Evolutionary conservation across 148 eudicot genomes (phyloP), one percentile per base, ranked within the genome.

Genomic region (Rheum nobile): DNA sequence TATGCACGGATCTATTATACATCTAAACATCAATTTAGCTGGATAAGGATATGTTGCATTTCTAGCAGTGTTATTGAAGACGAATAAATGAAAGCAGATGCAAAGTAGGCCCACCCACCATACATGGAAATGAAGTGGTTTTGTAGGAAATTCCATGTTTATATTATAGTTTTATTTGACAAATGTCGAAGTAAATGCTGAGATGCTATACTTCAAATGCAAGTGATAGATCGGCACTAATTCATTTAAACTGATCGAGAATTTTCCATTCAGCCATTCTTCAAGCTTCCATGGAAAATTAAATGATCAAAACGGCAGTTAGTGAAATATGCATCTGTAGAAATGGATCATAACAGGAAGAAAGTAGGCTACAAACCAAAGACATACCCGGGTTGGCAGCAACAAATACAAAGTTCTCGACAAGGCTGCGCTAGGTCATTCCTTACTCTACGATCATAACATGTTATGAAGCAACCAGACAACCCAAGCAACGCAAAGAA

Each of bases 341-440:
- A n/a, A 52, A 21, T 24, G 31, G 29, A 52, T 52, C 61, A 24
- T 22, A 54, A 24, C 31, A 21, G 29, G 22, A 54, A 59, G 35
- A 26, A 29, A 24, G 67, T 13, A 28, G 39, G 70, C 0, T 65
- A 65, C 9, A 31, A 34, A 17, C 29, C 54, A 63, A 32, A 19
- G 31, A 69, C 71, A 65, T 63, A 76, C 79, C 65, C 71, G 67
- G 98, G 98, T 38, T 91, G 96, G 80, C 98, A 94, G 84, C 98
- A 94, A 77, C 97, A 94, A 74, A 91, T 87, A 77, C 98, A 94
- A 76, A 94, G 78, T 82, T 94, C 98, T 74, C 97, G 83, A 77
- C 98, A 94, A 71, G 98, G 98, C 81, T 94, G 98, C 57, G 97
- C 91, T 54, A 91, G 86, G 86, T 94, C 96, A 71, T 76, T 94